Conservation (phyloP, 1,284 basidiomycete genomes). For the Gastroboletus turbinatus region DNA sequence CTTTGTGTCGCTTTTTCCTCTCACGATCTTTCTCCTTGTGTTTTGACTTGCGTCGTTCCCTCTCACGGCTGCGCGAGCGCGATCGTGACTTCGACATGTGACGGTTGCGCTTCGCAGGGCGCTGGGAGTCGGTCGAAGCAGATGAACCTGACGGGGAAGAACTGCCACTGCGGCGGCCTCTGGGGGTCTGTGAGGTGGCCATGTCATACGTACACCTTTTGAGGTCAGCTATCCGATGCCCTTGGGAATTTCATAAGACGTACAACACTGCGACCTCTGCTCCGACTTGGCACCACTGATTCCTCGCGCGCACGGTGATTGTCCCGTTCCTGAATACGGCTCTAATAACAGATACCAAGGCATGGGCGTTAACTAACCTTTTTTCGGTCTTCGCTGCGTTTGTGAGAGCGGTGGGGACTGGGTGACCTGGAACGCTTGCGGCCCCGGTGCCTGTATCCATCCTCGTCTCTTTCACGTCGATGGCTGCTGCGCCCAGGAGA, state of each 20-base stretch:
- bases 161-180: constrained; percentile 14
- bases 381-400: constrained; percentile 1
- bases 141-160: constrained; percentile 15
- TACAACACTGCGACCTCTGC: constrained; percentile 32
- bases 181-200: constrained; percentile 21
- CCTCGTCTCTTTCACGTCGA: constrained; percentile 10
- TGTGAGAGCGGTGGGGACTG: constrained; percentile 16
- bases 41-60: constrained; percentile 21
- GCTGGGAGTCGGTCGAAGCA: constrained; percentile 14
- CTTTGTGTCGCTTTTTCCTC: constrained; percentile 34
- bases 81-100: constrained; percentile 21
- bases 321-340: constrained; percentile 7
- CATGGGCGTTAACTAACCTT: constrained; percentile 3
- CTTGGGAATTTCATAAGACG: constrained; percentile 8
- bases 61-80: constrained; percentile 24
- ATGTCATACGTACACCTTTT: constrained; percentile 22
- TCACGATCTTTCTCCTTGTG: constrained; percentile 27
- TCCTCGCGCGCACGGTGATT: not conserved
- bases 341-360: not conserved
- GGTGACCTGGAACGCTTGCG: constrained; percentile 26
- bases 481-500: constrained; percentile 21
- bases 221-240: constrained; percentile 20
- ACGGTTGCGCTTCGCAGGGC: constrained; percentile 9
- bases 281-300: constrained; percentile 1
- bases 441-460: constrained; percentile 5